A percentile compares a stretch with the other conserved stretches of the same genome.
phyloP scores from a whole-genome alignment of 2,329 filamentous ascomycete genomes.

The Lecanicillium sp. region DNA sequence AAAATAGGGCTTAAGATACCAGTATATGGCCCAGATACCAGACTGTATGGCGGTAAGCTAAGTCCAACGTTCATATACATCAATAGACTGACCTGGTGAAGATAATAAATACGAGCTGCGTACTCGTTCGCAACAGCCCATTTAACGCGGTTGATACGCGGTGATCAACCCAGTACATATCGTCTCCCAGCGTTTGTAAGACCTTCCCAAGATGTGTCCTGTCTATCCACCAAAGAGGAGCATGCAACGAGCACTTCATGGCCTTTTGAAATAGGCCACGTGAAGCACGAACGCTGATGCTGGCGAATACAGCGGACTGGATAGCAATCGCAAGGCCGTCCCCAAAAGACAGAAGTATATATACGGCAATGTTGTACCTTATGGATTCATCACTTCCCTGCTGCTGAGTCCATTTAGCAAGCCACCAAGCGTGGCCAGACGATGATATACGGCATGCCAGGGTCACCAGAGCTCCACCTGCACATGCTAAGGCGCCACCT shows the following conservation, averaged over 20 bases:
- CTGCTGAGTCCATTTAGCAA: slow-evolving; percentile 7
- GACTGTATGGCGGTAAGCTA: background rate
- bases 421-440: slow-evolving; percentile 8
- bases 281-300: slow-evolving; percentile 6
- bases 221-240: slow-evolving; percentile 8
- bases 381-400: background rate
- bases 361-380: slow-evolving; percentile 1
- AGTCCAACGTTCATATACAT: background rate
- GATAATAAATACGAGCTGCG: slow-evolving; percentile 27
- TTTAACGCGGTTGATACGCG: slow-evolving; percentile 3
- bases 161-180: slow-evolving; percentile 8
- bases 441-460: slow-evolving; percentile 2
- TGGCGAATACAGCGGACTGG: slow-evolving; percentile 3
- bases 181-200: slow-evolving; percentile 5
- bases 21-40: background rate
- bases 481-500: background rate
- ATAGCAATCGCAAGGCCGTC: slow-evolving; percentile 1
- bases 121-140: slow-evolving; percentile 2
- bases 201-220: slow-evolving; percentile 2
- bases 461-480: background rate
- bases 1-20: slow-evolving; percentile 1
- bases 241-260: background rate
- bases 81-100: slow-evolving; percentile 1
- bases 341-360: slow-evolving; percentile 4
- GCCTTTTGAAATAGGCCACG: slow-evolving; percentile 1